Conservation (phyloP, 257 asterid species). For the Penstemon newberryi region DNA sequence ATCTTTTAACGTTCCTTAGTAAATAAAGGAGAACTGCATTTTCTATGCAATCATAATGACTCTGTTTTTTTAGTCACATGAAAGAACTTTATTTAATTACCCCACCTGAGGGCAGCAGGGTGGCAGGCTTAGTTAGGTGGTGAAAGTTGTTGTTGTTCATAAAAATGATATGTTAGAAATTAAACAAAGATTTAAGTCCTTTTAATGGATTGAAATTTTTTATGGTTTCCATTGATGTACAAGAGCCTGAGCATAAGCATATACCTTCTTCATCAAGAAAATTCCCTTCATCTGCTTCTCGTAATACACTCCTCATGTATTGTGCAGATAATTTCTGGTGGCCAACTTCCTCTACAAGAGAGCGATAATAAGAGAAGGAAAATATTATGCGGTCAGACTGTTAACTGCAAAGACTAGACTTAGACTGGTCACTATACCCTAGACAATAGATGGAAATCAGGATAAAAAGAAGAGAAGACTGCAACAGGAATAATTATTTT, state of each 20-base stretch:
- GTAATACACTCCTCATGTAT: constrained; percentile 50
- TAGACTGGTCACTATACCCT: constrained; percentile 18
- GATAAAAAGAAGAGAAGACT: constrained; percentile 16
- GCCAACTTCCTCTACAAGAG: constrained; percentile 50
- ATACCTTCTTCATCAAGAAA: constrained; percentile 86
- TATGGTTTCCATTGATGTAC: constrained; percentile 2
- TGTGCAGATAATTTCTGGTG: constrained; percentile 49
- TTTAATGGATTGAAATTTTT: neutral
- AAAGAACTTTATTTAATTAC: neutral
- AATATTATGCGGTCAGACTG: constrained; percentile 16
- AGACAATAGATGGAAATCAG: constrained; percentile 3
- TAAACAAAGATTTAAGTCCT: constrained; percentile 13
- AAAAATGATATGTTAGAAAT: neutral
- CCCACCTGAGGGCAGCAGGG: neutral
- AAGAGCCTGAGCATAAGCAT: constrained; percentile 20
- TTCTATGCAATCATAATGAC: neutral
- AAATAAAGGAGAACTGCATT: constrained; percentile 17
- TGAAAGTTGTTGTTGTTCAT: neutral
- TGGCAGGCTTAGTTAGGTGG: neutral
- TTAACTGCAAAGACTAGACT: constrained; percentile 19
- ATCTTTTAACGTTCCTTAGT: constrained; percentile 7
- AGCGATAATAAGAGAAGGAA: constrained; percentile 16
- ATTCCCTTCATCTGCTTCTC: constrained; percentile 78
- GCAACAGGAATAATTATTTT: neutral
- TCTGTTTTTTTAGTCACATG: neutral